Base-by-base conservation (phyloP, 139 green algal species). In the Coelastrella sp. region DNA sequence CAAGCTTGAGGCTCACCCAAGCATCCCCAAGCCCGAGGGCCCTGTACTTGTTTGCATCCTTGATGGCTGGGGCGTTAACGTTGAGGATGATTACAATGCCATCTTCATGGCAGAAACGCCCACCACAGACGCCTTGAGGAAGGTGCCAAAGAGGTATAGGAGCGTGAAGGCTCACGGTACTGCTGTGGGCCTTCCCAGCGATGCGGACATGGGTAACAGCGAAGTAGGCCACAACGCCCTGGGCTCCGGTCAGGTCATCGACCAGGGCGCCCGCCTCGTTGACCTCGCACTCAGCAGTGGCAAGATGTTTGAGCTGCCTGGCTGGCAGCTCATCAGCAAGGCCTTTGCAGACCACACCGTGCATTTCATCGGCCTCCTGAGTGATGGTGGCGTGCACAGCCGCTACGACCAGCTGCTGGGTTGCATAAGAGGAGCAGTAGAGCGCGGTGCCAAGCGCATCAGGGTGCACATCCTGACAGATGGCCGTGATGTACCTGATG, bases 211-310 rank as follows among this genome's bases (percentile, higher is more conserved):
- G 98, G 97, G 97, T 20, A 98, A 99, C 94, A 95, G 86, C 78
- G 95, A 97, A 92, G 97, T 98, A 1, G 98, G 98, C 6, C 98
- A 99, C 96, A 99, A 99, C 92, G 98, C 98, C 10, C 94, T 99
- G 66, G 98, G 98, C 6, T 95, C 97, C 6, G 98, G 98, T 8
- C 97, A 99, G 93, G 92, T 99, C 13, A 96, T 99, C 32, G 95
- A 98, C 89, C 97, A 99, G 94, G 98, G 98, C 20, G 98, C 98
- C 2, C 93, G 94, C 4, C 94, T 99, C 81, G 98, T 99, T 79
- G 98, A 99, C 93, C 96, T 96, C 8, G 97, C 98, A 3, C 94
- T 99, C 64, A 94, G 96, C 90, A 96, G 80, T 6, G 96, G 96
- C 47, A 92, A 89, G 47, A 96, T 99, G 78, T 99, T 98, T 89